phyloP scores from a whole-genome alignment of 768 basidiomycete species.

The Leccinellum luteum region DNA sequence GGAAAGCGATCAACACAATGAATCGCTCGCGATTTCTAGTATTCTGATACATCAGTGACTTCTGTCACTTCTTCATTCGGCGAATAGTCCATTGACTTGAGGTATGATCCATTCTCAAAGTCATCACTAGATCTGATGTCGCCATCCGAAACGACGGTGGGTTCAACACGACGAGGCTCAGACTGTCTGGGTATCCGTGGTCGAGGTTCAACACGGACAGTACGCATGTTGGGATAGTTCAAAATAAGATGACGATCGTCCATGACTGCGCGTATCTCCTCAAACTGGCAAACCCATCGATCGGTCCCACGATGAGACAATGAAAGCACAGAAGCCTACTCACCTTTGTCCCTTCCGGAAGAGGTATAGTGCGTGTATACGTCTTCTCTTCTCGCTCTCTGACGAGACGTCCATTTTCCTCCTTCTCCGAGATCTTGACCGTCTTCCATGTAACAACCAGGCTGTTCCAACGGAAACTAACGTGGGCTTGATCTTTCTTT shows the following conservation, averaged over 20 bases:
- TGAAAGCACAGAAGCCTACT: slow-evolving; percentile 18
- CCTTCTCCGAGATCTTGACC: slow-evolving; percentile 56
- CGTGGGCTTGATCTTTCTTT: slow-evolving; percentile 70
- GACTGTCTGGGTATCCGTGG: slow-evolving; percentile 20
- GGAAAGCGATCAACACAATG: slow-evolving; percentile 1
- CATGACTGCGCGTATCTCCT: slow-evolving; percentile 69
- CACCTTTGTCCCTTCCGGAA: slow-evolving; percentile 73
- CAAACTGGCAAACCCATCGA: slow-evolving; percentile 46
- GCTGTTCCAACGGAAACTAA: slow-evolving; percentile 63
- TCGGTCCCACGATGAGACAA: not conserved
- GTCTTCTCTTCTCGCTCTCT: slow-evolving; percentile 63
- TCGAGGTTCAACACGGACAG: slow-evolving; percentile 34
- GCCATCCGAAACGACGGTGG: slow-evolving; percentile 32
- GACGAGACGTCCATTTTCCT: slow-evolving; percentile 58
- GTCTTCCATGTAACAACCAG: slow-evolving; percentile 68
- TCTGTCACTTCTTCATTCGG: slow-evolving; percentile 25
- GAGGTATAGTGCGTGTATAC: slow-evolving; percentile 63
- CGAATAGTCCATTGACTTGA: slow-evolving; percentile 24
- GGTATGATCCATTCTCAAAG: slow-evolving; percentile 24
- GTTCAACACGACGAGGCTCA: slow-evolving; percentile 32
- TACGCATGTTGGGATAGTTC: slow-evolving; percentile 55
- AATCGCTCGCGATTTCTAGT: slow-evolving; percentile 18
- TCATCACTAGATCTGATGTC: slow-evolving; percentile 29
- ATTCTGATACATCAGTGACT: slow-evolving; percentile 30
- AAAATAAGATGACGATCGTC: slow-evolving; percentile 58